Conservation (phyloP, 148 eudicot species). For the Tetragonia tetragonoides region DNA sequence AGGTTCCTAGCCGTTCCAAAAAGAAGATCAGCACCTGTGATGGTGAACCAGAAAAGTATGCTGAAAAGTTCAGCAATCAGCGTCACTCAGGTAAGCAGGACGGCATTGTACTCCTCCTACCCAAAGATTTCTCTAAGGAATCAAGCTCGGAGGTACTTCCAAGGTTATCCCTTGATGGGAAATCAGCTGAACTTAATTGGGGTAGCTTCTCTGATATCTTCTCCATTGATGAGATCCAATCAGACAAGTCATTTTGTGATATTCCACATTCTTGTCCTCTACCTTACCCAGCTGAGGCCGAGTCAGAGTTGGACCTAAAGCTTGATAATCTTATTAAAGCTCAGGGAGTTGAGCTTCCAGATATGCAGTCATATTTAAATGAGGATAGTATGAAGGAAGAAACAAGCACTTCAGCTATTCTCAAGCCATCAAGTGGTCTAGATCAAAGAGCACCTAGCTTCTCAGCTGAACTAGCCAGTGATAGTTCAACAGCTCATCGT, state of each 20-base stretch:
- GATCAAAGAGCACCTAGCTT: constrained; percentile 21
- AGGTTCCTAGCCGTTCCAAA: constrained; percentile 11
- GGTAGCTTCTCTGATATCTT: constrained; percentile 50
- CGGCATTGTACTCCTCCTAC: constrained; percentile 50
- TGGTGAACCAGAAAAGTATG: constrained; percentile 13
- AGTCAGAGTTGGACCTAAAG: constrained; percentile 36
- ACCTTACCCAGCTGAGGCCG: constrained; percentile 33
- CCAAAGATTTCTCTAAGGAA: constrained; percentile 40
- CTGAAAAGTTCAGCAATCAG: constrained; percentile 22
- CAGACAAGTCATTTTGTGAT: constrained; percentile 35
- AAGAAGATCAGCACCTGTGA: constrained; percentile 23
- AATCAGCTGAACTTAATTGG: constrained; percentile 35
- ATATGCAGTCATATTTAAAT: constrained; percentile 4
- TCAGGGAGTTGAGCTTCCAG: constrained; percentile 32
- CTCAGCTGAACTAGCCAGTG: constrained; percentile 30
- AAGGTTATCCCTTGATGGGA: constrained; percentile 36
- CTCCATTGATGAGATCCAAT: constrained; percentile 44
- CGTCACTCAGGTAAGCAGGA: constrained; percentile 33
- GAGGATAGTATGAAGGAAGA: constrained; percentile 9
- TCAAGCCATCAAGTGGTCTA: constrained; percentile 24
- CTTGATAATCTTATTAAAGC: constrained; percentile 30
- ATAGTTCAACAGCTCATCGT: constrained; percentile 42
- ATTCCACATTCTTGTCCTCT: constrained; percentile 45
- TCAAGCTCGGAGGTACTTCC: constrained; percentile 34
- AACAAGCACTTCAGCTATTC: constrained; percentile 9